phyloP scores from a whole-genome alignment of 257 asterid species.

The Solanum peruvianum region DNA sequence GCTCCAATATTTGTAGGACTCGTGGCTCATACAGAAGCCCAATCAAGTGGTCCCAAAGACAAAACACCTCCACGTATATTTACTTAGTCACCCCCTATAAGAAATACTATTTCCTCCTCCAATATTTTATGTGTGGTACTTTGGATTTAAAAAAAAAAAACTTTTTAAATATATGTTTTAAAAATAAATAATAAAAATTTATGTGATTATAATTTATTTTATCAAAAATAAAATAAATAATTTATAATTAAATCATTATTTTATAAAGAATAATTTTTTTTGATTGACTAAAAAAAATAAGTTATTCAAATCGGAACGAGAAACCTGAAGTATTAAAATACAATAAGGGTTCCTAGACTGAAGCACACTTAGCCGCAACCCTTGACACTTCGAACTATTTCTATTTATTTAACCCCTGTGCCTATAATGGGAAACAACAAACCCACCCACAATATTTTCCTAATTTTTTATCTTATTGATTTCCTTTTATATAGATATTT shows the following conservation, averaged over 20 bases:
- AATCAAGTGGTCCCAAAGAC: slow-evolving; percentile 40
- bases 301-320: no score
- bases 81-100: neutral
- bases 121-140: no score
- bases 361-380: neutral
- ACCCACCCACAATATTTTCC: neutral
- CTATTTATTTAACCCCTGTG: neutral
- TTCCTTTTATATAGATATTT: no score
- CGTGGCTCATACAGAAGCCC: slow-evolving; percentile 39
- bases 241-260: no score
- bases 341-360: neutral
- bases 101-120: no score
- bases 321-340: neutral
- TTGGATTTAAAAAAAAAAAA: no score
- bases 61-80: slow-evolving; percentile 34
- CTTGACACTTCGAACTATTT: neutral
- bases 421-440: neutral
- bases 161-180: accelerated
- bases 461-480: neutral
- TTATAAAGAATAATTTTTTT: no score
- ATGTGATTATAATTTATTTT: no score
- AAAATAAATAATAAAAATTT: no score
- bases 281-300: no score
- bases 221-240: no score
- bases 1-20: slow-evolving; percentile 31